phyloP scores from a whole-genome alignment of 2,329 filamentous ascomycete genomes.

The Aureobasidium sp. region DNA sequence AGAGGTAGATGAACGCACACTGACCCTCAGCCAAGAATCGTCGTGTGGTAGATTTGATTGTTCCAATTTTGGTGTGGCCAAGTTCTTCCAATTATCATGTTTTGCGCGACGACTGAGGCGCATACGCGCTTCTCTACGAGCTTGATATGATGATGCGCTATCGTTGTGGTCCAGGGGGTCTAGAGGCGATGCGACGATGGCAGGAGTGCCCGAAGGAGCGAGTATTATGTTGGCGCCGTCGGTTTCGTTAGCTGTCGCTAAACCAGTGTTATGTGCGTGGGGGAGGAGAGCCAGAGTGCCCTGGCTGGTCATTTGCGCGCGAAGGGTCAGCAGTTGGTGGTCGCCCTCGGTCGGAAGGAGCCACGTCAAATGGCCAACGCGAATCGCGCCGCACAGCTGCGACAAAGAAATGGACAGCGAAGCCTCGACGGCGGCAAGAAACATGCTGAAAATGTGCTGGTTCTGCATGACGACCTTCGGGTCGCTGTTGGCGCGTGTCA shows the following conservation, averaged over 20 bases:
- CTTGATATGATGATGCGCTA: not conserved
- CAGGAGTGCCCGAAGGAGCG: slow-evolving; percentile 13
- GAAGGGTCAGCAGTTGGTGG: slow-evolving; percentile 7
- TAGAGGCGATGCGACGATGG: not conserved
- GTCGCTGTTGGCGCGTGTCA: slow-evolving; percentile 3
- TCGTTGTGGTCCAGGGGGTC: not conserved
- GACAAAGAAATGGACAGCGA: slow-evolving; percentile 6
- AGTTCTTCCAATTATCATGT: slow-evolving; percentile 4
- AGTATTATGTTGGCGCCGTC: not conserved
- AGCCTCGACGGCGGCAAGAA: slow-evolving; percentile 10
- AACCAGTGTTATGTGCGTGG: not conserved
- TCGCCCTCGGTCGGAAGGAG: slow-evolving; percentile 1
- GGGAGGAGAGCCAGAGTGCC: slow-evolving; percentile 13
- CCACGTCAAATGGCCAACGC: slow-evolving; percentile 11
- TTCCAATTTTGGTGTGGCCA: not conserved
- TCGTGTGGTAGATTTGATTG: not conserved
- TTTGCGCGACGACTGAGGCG: slow-evolving; percentile 8
- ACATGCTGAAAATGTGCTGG: slow-evolving; percentile 14
- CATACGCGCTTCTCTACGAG: slow-evolving; percentile 8
- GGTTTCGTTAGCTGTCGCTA: not conserved
- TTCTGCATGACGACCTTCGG: slow-evolving; percentile 6
- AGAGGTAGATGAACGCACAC: not conserved
- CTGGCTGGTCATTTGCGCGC: slow-evolving; percentile 11
- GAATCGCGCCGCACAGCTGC: not conserved
- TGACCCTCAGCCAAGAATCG: not conserved